A percentile compares a stretch with the other conserved stretches of the same genome.
Evolutionary conservation across 345 rosid species (phyloP).

Genomic region (Eucalyptus rudis): DNA sequence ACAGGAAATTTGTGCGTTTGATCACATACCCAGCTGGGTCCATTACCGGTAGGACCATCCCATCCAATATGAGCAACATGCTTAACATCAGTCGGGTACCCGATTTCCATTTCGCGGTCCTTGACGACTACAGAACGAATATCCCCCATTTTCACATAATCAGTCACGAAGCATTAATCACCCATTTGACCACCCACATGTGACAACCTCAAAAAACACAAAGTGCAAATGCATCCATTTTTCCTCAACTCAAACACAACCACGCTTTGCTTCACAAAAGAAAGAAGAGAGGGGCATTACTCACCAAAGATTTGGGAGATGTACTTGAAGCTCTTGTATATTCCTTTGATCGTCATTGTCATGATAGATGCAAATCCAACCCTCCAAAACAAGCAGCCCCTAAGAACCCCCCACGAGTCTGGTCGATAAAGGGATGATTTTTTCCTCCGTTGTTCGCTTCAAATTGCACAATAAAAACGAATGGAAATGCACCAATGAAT

Average conservation of each 20-base stretch:
- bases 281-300: background rate
- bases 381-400: background rate
- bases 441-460: background rate
- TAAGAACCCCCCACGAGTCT: background rate
- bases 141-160: background rate
- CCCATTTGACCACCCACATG: background rate
- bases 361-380: background rate
- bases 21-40: constrained; percentile 81
- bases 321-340: constrained; percentile 75
- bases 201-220: background rate
- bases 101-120: constrained; percentile 75
- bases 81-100: constrained; percentile 87
- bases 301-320: constrained; percentile 82
- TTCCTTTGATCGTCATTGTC: constrained; percentile 74
- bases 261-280: background rate
- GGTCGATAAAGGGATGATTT: background rate
- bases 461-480: background rate
- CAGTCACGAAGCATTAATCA: background rate
- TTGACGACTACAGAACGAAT: constrained; percentile 31
- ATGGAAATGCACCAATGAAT: background rate
- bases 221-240: background rate
- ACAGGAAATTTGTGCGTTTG: background rate
- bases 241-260: background rate
- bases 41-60: constrained; percentile 60
- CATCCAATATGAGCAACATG: constrained; percentile 87